Percentiles rank a stretch among this genome's conserved stretches.
phyloP scores from a whole-genome alignment of 768 basidiomycete species.

The Jaapia argillacea region DNA sequence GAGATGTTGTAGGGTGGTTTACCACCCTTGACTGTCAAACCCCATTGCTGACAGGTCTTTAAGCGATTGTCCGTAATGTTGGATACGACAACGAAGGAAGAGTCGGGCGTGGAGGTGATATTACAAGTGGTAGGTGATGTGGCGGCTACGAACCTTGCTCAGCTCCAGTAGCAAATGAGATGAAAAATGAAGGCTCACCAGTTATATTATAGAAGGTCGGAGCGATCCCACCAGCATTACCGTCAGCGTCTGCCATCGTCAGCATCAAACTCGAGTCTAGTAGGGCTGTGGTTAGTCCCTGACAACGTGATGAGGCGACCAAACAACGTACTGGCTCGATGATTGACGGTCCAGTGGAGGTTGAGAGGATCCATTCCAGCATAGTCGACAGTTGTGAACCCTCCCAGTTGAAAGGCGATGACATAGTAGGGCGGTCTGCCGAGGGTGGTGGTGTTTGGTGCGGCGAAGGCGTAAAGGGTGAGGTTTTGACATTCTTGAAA shows the following conservation, averaged over 20 bases:
- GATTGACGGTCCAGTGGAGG: slow-evolving; percentile 27
- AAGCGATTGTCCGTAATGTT: slow-evolving; percentile 29
- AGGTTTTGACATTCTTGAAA: no score
- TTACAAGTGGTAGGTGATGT: no score
- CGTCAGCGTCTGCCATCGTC: slow-evolving; percentile 32
- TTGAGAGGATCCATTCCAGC: slow-evolving; percentile 24
- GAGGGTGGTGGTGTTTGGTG: no score
- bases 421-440: slow-evolving; percentile 28
- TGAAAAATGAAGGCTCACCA: slow-evolving; percentile 6
- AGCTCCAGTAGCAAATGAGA: no score
- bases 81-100: slow-evolving; percentile 24
- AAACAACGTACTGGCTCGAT: slow-evolving; percentile 27
- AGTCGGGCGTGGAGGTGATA: no score
- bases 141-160: no score
- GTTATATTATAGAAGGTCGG: slow-evolving; percentile 24
- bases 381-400: slow-evolving; percentile 22
- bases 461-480: no score
- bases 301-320: not conserved
- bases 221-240: slow-evolving; percentile 31
- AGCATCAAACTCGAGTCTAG: slow-evolving; percentile 34
- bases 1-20: slow-evolving; percentile 34
- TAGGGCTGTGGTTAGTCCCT: no score
- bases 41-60: slow-evolving; percentile 37
- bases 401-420: slow-evolving; percentile 28
- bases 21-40: slow-evolving; percentile 32